These are phyloP conservation scores for Gaertneriomyces semiglobifer DNA, from an alignment of 192 early-diverging fungal genomes.

Conservation along the genomic window DNA sequence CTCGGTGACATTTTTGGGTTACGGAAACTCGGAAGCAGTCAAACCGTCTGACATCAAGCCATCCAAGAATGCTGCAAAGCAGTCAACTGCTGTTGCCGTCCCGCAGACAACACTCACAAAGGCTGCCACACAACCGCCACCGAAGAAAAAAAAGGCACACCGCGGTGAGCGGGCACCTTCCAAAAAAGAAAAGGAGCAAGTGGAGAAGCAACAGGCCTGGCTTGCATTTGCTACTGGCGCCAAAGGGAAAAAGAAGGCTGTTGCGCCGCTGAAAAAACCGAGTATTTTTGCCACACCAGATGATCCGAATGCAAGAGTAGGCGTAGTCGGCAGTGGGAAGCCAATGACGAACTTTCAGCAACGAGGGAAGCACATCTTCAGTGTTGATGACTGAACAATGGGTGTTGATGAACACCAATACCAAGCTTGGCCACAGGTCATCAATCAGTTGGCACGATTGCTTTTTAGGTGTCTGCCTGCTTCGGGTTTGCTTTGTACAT, in stretches of 20 bases:
- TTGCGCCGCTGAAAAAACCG: conserved; percentile 55
- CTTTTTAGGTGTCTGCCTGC: no score
- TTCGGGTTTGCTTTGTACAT: no score
- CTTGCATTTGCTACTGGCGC: conserved; percentile 64
- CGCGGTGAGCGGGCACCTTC: conserved; percentile 34
- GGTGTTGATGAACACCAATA: no score
- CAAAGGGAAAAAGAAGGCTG: conserved; percentile 36
- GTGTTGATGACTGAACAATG: no score
- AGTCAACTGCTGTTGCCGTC: conserved; percentile 10
- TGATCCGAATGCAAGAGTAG: conserved; percentile 76
- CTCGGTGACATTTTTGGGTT: conserved; percentile 17
- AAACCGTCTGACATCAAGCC: conserved; percentile 11
- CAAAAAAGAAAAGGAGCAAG: conserved; percentile 57
- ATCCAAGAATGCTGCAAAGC: background rate
- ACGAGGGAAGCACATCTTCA: conserved; percentile 71
- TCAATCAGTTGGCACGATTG: no score
- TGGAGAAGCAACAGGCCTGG: conserved; percentile 73
- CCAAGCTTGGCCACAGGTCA: no score
- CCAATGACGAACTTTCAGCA: conserved; percentile 75
- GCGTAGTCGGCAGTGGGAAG: conserved; percentile 75
- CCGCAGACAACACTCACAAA: conserved; percentile 29
- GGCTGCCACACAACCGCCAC: conserved; percentile 30
- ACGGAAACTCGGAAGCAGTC: conserved; percentile 18
- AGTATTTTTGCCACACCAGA: conserved; percentile 81
- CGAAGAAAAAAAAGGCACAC: conserved; percentile 49